Evolutionary conservation across 805 yeast species (phyloP).

Genomic region (Lipomyces orientalis): DNA sequence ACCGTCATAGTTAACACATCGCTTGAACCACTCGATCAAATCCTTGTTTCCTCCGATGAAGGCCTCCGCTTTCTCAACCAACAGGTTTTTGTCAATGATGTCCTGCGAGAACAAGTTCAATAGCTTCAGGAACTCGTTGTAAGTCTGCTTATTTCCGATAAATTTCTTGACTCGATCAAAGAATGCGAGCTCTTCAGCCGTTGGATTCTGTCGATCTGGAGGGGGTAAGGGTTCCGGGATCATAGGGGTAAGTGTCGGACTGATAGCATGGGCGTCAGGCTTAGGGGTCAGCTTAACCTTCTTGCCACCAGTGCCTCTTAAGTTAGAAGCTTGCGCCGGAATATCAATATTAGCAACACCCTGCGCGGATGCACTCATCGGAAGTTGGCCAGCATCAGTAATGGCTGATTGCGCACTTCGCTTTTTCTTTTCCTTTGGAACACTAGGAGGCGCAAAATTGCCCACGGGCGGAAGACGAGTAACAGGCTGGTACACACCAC

Average conservation of each 20-base stretch:
- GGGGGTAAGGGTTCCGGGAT: conserved; percentile 77
- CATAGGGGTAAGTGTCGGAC: conserved; percentile 81
- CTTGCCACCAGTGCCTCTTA: conserved; percentile 29
- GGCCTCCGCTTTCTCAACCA: conserved; percentile 82
- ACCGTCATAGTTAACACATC: conserved; percentile 87
- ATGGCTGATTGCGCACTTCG: conserved; percentile 25
- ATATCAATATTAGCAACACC: conserved; percentile 9
- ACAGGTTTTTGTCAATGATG: conserved; percentile 78
- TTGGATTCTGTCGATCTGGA: conserved; percentile 59
- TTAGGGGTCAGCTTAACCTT: conserved; percentile 33
- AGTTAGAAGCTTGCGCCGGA: conserved; percentile 18
- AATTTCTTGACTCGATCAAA: conserved; percentile 91
- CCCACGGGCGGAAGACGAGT: conserved; percentile 87
- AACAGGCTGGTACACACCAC: conserved; percentile 32
- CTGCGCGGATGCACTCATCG: background rate
- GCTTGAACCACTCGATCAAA: conserved; percentile 87
- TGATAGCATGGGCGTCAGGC: conserved; percentile 40
- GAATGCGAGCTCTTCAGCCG: conserved; percentile 84
- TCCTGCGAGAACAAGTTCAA: conserved; percentile 89
- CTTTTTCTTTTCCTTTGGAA: conserved; percentile 42
- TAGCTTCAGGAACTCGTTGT: conserved; percentile 89
- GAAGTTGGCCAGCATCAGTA: background rate
- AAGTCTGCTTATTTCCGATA: conserved; percentile 85
- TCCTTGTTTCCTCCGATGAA: conserved; percentile 84
- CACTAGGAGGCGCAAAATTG: conserved; percentile 69